Evolutionary conservation across 768 basidiomycete species (phyloP), one percentile per base, ranked within the genome.

Genomic region (Pulveroboletus sp.): DNA sequence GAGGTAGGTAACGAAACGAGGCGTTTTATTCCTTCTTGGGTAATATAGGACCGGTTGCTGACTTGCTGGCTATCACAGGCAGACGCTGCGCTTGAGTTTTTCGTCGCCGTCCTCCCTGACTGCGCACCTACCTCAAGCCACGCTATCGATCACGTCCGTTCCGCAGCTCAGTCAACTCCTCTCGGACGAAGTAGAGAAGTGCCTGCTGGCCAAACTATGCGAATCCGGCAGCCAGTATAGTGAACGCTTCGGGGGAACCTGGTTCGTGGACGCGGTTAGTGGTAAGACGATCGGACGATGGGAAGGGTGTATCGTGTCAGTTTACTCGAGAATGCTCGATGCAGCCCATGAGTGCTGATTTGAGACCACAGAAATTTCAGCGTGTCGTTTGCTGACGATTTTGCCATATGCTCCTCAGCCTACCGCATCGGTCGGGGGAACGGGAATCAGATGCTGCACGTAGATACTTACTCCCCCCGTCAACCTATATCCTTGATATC

Each of bases 101-200:
- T 60, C 74, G 17, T 83, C 90, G 1, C 90, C 90, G 14, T 89
- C 88, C 11, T 77, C 79, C 10, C 67, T 93, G 23, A 81, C 77
- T n/a, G 89, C 84, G 1, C 86, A 90, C 62, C 76, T 92, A 19
- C 77, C 88, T 6, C 89, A 89, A 68, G 87, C 89, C 13, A 91
- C 86, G 2, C 67, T 91, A 16, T 62, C 76, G 1, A 80, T 92
- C 13, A 79, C 83, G 4, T 88, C 89, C 3, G 78, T 93, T 20
- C 81, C 86, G 6, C 87, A 92, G 61, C 73, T 94, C 30, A 73
- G 74, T 22, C 83, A 90, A 51, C 71, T 94, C 22, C 75, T 94
- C 11, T 73, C 75, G 20, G 86, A 92, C 55, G 93, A 94, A 64
- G 79, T 89, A 20, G 85, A 86, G 62, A 75, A 76, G 30, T 84